Base-by-base conservation (phyloP, 2,329 filamentous ascomycete species). In the Calonectria ilicicola region DNA sequence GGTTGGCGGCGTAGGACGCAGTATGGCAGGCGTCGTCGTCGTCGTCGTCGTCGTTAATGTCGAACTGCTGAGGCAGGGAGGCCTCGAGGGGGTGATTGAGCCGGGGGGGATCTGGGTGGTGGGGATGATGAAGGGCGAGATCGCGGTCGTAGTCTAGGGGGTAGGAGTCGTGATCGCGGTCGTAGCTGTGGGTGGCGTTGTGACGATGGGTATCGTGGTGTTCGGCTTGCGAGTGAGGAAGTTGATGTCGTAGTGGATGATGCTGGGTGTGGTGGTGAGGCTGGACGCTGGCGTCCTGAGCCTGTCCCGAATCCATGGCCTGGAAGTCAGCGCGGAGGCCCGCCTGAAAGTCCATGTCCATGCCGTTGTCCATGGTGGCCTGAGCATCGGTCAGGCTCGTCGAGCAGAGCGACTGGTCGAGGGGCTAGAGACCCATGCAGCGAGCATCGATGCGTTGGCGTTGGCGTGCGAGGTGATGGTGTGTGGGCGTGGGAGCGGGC, bases 391-490 rank as follows among this genome's bases (percentile, higher is more conserved):
- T 85, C 83, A 84, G 83, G 84, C 83, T 82, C 79, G 80, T 82
- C 80, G 81, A 82, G 81, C 80, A 80, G 82, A 83, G 81, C 82
- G 83, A 84, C 83, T 82, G 82, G 83, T 83, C 80, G 82, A 82
- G 81, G 82, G 80, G 81, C 82, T 81, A 83, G 76, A 84, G 81
- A 83, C 82, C 83, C 84, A 86, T 85, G 85, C 84, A 86, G 81
- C 81, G 81, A 82, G 83, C 85, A 86, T 87, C 82, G 86, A 87
- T 86, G 85, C 83, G 86, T 84, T 86, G 86, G 85, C 84, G 79
- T 77, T 73, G 72, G 73, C 67, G 74, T 75, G 77, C 74, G 72
- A 69, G 72, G 71, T 65, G 75, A 70, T 42, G 60, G 66, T 63
- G 65, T 53, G 72, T 63, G 60, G 64, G 72, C 83, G 86, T 83